Evolutionary conservation across 2,329 filamentous ascomycete genomes (phyloP).

Genomic region (Simplicillium sp.): DNA sequence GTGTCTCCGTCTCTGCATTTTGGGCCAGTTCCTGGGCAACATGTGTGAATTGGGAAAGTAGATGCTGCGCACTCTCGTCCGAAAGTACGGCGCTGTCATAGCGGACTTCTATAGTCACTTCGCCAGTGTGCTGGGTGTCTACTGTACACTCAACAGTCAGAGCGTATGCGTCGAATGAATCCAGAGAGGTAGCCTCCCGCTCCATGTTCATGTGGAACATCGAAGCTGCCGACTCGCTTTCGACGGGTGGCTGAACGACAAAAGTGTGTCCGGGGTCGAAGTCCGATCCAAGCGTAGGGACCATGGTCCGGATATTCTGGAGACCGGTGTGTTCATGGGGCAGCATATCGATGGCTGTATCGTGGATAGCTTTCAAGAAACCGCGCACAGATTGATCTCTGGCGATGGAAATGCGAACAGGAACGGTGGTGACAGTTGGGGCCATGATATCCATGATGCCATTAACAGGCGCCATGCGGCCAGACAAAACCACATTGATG

Average conservation of each 20-base stretch:
- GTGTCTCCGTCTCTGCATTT: too few relatives aligned
- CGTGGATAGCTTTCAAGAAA: conserved; percentile 26
- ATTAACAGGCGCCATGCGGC: conserved; percentile 12
- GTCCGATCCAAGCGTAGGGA: conserved; percentile 4
- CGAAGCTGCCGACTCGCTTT: conserved; percentile 4
- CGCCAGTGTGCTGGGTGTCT: too few relatives aligned
- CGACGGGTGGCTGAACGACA: conserved; percentile 3
- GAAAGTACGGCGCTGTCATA: conserved; percentile 1
- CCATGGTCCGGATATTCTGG: conserved; percentile 9
- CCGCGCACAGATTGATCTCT: conserved; percentile 16
- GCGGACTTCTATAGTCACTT: too few relatives aligned
- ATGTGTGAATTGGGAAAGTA: conserved; percentile 1
- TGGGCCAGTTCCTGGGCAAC: conserved; percentile 1
- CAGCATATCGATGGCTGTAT: conserved; percentile 6
- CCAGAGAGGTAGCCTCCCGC: too few relatives aligned
- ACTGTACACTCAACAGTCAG: too few relatives aligned
- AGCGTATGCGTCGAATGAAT: too few relatives aligned
- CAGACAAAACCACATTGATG: conserved; percentile 13
- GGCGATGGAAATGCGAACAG: conserved; percentile 17
- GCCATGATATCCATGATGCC: conserved; percentile 14
- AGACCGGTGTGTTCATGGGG: conserved; percentile 9
- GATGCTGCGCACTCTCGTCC: not conserved
- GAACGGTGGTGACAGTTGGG: conserved; percentile 16
- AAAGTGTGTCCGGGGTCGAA: conserved; percentile 9
- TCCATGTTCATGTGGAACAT: conserved; percentile 7